Evolutionary conservation across 2,329 filamentous ascomycete species (phyloP).

Genomic region (Penicillium oxalicum): DNA sequence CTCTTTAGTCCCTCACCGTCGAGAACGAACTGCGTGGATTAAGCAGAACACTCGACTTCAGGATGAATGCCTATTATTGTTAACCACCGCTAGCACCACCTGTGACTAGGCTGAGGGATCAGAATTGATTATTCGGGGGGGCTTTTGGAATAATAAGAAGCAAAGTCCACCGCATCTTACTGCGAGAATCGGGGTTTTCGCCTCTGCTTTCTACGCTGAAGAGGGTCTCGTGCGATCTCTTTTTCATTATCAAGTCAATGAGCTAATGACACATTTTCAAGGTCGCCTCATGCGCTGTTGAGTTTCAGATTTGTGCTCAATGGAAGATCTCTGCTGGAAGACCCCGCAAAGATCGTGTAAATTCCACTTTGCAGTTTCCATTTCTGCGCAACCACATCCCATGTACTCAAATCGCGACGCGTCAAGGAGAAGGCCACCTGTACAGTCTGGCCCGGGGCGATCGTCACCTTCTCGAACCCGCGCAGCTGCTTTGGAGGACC

Average conservation of each 20-base stretch:
- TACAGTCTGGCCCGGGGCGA: constrained; percentile 58
- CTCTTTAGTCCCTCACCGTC: not conserved
- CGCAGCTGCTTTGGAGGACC: constrained; percentile 59
- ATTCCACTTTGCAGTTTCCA: constrained; percentile 57
- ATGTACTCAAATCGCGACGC: constrained; percentile 72
- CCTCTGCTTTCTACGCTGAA: not conserved
- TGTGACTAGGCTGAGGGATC: too few species aligned
- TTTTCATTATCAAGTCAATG: not conserved
- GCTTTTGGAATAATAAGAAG: too few species aligned
- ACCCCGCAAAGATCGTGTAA: constrained; percentile 51
- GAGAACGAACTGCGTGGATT: too few species aligned
- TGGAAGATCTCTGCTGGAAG: constrained; percentile 12
- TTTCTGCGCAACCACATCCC: constrained; percentile 67
- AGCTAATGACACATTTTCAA: not conserved
- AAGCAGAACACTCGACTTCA: too few species aligned
- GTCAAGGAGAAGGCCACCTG: constrained; percentile 62
- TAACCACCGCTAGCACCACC: too few species aligned
- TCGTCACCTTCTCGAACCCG: constrained; percentile 67
- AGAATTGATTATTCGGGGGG: too few species aligned
- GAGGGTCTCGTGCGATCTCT: not conserved
- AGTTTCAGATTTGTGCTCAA: constrained; percentile 7
- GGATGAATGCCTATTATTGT: too few species aligned
- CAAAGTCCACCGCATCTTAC: too few species aligned
- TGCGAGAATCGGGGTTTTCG: not conserved
- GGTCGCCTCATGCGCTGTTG: not conserved